A percentile compares a stretch with the other conserved stretches of the same genome.
Conservation (phyloP, 1,284 basidiomycete genomes). For the Amanita bisporigera region DNA sequence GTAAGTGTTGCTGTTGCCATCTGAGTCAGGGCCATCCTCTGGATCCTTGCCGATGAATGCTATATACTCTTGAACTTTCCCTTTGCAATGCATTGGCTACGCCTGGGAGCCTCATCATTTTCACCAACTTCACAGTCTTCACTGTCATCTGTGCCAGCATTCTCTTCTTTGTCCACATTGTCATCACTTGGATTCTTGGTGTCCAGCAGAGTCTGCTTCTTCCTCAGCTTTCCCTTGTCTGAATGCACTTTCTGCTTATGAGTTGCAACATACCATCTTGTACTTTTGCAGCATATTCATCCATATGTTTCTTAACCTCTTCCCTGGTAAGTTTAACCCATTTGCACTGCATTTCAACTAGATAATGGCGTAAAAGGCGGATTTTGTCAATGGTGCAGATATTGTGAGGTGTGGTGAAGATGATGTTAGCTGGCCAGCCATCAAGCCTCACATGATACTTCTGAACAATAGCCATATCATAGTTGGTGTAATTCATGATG, state of each 20-base stretch:
- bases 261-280: background rate
- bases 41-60: too few relatives aligned
- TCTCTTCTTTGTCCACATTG: background rate
- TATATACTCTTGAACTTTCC: too few relatives aligned
- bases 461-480: background rate
- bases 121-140: background rate
- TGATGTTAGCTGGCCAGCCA: conserved; percentile 9
- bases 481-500: conserved; percentile 11
- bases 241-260: background rate
- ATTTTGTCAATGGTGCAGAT: conserved; percentile 1
- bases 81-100: too few relatives aligned
- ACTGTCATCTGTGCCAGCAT: background rate
- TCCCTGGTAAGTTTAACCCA: background rate
- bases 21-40: too few relatives aligned
- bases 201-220: too few relatives aligned
- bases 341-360: background rate
- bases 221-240: background rate
- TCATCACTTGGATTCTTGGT: background rate
- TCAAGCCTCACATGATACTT: conserved; percentile 6
- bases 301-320: background rate
- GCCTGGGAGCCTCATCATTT: too few relatives aligned
- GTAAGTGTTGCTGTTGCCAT: too few relatives aligned
- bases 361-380: background rate
- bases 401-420: background rate
- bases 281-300: background rate